These are phyloP conservation scores for Ceraceosorus guamensis DNA, from an alignment of 1,284 basidiomycete species.

Conservation along the genomic window DNA sequence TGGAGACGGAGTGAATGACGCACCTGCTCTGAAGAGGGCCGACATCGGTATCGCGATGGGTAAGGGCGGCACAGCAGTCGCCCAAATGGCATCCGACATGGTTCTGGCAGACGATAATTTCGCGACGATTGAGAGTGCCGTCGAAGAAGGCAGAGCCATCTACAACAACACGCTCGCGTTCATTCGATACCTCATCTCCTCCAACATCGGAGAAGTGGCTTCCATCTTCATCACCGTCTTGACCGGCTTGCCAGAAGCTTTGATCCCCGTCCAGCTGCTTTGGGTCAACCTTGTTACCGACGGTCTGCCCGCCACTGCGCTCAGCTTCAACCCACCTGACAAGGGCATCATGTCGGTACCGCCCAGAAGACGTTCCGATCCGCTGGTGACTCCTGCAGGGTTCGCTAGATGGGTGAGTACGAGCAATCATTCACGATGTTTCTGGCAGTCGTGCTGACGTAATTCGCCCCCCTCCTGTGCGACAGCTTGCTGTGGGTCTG, in stretches of 20 bases:
- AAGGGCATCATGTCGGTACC: slow-evolving; percentile 84
- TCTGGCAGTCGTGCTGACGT: too few species aligned
- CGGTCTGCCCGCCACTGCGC: slow-evolving; percentile 92
- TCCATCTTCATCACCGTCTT: slow-evolving; percentile 95
- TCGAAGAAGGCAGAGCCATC: slow-evolving; percentile 87
- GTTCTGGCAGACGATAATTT: slow-evolving; percentile 53
- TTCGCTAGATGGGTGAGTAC: not conserved
- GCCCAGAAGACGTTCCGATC: slow-evolving; percentile 78
- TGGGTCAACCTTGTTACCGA: slow-evolving; percentile 62
- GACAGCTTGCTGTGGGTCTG: slow-evolving; percentile 62
- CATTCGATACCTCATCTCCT: slow-evolving; percentile 75
- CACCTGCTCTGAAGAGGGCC: slow-evolving; percentile 51
- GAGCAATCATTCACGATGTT: too few species aligned
- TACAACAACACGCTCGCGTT: slow-evolving; percentile 99
- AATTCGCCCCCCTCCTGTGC: too few species aligned
- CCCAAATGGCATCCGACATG: slow-evolving; percentile 52
- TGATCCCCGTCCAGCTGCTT: slow-evolving; percentile 93
- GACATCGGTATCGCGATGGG: slow-evolving; percentile 53
- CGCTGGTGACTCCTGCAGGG: slow-evolving; percentile 57
- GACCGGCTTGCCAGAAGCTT: slow-evolving; percentile 93
- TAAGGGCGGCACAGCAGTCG: slow-evolving; percentile 49
- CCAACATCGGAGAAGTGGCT: slow-evolving; percentile 97
- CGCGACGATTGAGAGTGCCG: slow-evolving; percentile 51
- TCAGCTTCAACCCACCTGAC: slow-evolving; percentile 95
- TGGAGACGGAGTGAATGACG: slow-evolving; percentile 51